Percentiles rank a stretch among this genome's conserved stretches.
Conservation (phyloP, 768 basidiomycete species). For the Russula griseocarnosa region DNA sequence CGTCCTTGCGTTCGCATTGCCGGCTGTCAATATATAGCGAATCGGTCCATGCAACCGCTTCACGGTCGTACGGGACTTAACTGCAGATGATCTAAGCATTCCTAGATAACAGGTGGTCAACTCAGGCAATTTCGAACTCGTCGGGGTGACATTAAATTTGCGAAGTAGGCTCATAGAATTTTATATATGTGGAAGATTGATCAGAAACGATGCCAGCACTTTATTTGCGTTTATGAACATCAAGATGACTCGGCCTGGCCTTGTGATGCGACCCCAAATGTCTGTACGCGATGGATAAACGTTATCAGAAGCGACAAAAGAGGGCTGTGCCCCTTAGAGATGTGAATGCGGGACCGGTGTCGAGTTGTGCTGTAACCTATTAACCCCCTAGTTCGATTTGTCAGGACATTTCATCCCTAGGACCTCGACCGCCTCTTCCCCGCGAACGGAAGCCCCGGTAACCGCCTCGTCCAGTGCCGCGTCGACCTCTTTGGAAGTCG, state of each 20-base stretch:
- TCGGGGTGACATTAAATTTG: not conserved
- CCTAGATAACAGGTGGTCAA: not conserved
- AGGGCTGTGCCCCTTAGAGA: not conserved
- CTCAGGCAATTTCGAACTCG: not conserved
- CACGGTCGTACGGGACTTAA: not conserved
- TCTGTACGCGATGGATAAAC: not conserved
- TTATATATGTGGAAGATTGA: not conserved
- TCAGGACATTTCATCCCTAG: not conserved
- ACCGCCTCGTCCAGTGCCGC: not conserved
- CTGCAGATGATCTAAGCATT: not conserved
- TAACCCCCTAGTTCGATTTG: not conserved
- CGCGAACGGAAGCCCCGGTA: not conserved
- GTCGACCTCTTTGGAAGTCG: not conserved
- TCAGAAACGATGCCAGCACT: not conserved
- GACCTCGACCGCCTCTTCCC: constrained; percentile 7
- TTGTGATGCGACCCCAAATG: not conserved
- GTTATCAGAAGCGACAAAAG: not conserved
- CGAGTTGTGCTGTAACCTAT: not conserved
- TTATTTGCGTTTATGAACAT: not conserved
- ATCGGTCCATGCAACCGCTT: not conserved
- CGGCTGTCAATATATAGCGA: not conserved
- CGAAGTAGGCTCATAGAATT: not conserved
- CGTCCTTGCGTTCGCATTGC: not conserved
- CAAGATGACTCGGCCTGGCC: not conserved
- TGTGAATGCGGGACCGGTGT: not conserved